Percentiles rank a stretch among this genome's conserved stretches.
phyloP scores from a whole-genome alignment of 371 early-diverging fungal species.

The Mucor ambiguus region DNA sequence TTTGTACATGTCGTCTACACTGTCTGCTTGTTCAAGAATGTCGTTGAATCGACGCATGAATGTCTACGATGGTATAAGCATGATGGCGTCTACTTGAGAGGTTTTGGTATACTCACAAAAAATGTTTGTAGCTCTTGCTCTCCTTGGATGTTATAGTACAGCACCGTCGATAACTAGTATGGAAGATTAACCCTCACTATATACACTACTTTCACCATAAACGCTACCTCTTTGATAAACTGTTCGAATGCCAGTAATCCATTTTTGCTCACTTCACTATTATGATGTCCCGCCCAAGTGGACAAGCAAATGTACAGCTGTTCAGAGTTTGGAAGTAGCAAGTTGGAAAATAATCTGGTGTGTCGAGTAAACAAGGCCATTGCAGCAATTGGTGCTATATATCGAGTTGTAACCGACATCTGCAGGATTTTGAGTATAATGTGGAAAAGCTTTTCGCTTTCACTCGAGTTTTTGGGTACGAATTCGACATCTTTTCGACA shows the following conservation, averaged over 20 bases:
- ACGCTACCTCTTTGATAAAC: background rate
- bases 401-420: slow-evolving; percentile 2
- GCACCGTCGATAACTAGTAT: slow-evolving; percentile 7
- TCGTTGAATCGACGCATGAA: slow-evolving; percentile 53
- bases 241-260: slow-evolving; percentile 17
- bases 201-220: background rate
- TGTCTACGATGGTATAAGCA: slow-evolving; percentile 36
- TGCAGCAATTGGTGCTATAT: slow-evolving; percentile 46
- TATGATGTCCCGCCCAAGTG: slow-evolving; percentile 51
- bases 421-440: background rate
- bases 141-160: slow-evolving; percentile 22
- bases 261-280: slow-evolving; percentile 26
- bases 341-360: slow-evolving; percentile 44
- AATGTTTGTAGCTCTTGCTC: slow-evolving; percentile 20
- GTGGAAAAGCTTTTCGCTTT: slow-evolving; percentile 8
- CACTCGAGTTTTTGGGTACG: background rate
- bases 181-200: background rate
- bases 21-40: slow-evolving; percentile 37
- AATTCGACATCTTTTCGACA: slow-evolving; percentile 18
- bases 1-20: slow-evolving; percentile 46
- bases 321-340: slow-evolving; percentile 46
- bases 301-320: slow-evolving; percentile 49
- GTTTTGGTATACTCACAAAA: slow-evolving; percentile 13
- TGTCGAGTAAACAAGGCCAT: slow-evolving; percentile 60
- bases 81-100: background rate